Evolutionary conservation across 352 stramenopile species (phyloP).

Genomic region (Heterotrichella gracilis): DNA sequence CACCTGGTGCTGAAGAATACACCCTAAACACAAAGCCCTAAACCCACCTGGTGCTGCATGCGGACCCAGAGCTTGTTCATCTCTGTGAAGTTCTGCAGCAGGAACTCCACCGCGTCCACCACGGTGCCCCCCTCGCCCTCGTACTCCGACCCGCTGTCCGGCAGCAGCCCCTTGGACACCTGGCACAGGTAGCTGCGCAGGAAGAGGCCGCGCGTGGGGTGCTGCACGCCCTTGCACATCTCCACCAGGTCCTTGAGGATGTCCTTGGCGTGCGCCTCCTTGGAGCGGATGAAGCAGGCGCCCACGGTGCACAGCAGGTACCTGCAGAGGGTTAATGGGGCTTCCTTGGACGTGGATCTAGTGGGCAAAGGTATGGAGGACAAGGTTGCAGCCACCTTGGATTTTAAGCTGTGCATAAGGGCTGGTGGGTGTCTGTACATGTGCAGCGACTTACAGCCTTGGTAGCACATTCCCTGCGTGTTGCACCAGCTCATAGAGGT

Average conservation of each 20-base stretch:
- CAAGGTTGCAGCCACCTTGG: too few species aligned
- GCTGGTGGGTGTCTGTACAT: too few species aligned
- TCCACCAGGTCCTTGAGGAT: slow-evolving; percentile 87
- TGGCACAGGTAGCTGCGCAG: slow-evolving; percentile 72
- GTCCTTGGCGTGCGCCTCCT: slow-evolving; percentile 34
- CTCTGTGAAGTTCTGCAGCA: slow-evolving; percentile 79
- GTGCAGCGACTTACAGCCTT: slow-evolving; percentile 29
- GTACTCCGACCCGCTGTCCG: slow-evolving; percentile 35
- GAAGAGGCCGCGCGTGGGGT: slow-evolving; percentile 83
- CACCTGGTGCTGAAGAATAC: too few species aligned
- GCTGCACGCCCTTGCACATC: slow-evolving; percentile 90
- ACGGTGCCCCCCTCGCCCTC: slow-evolving; percentile 28
- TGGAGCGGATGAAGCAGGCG: slow-evolving; percentile 56
- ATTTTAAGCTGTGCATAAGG: too few species aligned
- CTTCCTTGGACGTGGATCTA: neutral
- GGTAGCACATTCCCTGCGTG: slow-evolving; percentile 64
- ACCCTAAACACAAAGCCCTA: too few species aligned
- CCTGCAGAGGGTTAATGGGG: slow-evolving; percentile 27
- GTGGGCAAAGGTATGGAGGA: too few species aligned
- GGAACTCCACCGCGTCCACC: slow-evolving; percentile 62
- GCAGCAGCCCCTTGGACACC: slow-evolving; percentile 66
- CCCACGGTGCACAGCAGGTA: slow-evolving; percentile 84
- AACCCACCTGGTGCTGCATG: slow-evolving; percentile 50
- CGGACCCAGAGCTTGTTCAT: slow-evolving; percentile 96
- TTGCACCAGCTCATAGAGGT: slow-evolving; percentile 61